Percentiles rank a stretch among this genome's conserved stretches.
Evolutionary conservation across 768 basidiomycete species (phyloP).

Genomic region (Hypholoma fasciculare): DNA sequence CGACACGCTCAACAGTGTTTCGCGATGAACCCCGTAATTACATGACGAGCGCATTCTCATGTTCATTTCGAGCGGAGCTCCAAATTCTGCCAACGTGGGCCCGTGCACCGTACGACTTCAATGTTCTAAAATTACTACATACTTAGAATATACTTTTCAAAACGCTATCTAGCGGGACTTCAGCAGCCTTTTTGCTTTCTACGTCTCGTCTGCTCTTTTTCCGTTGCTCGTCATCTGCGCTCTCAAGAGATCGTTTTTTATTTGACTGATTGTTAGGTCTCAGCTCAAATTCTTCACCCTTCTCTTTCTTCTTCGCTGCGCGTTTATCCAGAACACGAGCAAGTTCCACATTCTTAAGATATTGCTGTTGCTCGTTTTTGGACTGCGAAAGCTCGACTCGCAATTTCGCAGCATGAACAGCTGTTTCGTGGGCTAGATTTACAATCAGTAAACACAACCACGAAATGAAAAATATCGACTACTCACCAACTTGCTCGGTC

Average conservation of each 20-base stretch:
- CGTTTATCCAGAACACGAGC: slow-evolving; percentile 85
- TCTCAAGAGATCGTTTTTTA: slow-evolving; percentile 25
- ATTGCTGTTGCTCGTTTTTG: slow-evolving; percentile 85
- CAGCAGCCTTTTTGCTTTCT: background rate
- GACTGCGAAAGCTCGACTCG: slow-evolving; percentile 91
- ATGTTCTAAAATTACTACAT: background rate
- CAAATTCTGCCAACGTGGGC: slow-evolving; percentile 23
- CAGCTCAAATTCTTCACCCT: slow-evolving; percentile 50
- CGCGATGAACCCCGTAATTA: slow-evolving; percentile 54
- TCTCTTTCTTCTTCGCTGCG: slow-evolving; percentile 62
- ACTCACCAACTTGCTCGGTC: slow-evolving; percentile 95
- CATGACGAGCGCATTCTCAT: slow-evolving; percentile 19
- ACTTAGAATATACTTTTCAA: slow-evolving; percentile 54
- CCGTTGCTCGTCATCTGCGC: slow-evolving; percentile 21
- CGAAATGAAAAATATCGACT: background rate
- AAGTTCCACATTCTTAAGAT: slow-evolving; percentile 91
- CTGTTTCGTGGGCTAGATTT: slow-evolving; percentile 84
- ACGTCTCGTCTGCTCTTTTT: slow-evolving; percentile 29
- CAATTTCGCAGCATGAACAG: slow-evolving; percentile 83
- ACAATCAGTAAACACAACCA: background rate
- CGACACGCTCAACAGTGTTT: slow-evolving; percentile 50
- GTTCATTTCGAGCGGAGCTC: slow-evolving; percentile 43
- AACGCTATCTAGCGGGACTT: slow-evolving; percentile 37
- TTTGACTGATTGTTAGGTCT: slow-evolving; percentile 32
- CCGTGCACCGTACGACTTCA: slow-evolving; percentile 29